Conservation (phyloP, 192 early-diverging fungal genomes). For the Podila horticola region DNA sequence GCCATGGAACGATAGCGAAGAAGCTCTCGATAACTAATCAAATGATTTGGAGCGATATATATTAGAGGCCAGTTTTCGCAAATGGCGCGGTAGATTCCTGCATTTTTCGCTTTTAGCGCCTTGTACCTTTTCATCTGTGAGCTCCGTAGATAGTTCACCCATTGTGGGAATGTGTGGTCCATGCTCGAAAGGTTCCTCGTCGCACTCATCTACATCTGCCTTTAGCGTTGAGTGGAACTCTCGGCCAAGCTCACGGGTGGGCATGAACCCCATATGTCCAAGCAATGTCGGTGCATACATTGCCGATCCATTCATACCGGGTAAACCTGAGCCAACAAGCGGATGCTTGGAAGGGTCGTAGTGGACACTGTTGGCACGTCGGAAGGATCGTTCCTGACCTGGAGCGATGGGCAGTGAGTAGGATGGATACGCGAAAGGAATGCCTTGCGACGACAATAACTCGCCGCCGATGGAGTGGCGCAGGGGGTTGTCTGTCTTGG, state of each 20-base stretch:
- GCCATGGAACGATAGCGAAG: constrained; percentile 48
- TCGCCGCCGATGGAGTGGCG: constrained; percentile 50
- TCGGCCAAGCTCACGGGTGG: constrained; percentile 14
- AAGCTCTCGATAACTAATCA: constrained; percentile 29
- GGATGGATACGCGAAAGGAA: constrained; percentile 20
- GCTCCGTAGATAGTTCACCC: constrained; percentile 15
- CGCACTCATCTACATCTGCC: constrained; percentile 30
- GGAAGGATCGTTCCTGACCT: constrained; percentile 19
- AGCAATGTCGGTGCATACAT: constrained; percentile 27
- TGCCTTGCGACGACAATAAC: constrained; percentile 33
- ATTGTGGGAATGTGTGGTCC: constrained; percentile 27
- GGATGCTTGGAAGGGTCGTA: constrained; percentile 38
- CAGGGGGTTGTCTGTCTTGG: constrained; percentile 34
- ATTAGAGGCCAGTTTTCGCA: background rate
- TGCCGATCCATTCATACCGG: constrained; percentile 4
- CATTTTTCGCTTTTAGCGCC: background rate
- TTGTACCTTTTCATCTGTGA: constrained; percentile 33
- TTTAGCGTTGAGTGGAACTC: constrained; percentile 9
- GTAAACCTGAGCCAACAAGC: constrained; percentile 5
- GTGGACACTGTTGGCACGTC: constrained; percentile 46
- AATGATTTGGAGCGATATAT: too few relatives aligned
- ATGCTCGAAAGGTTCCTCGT: constrained; percentile 30
- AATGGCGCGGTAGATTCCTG: background rate
- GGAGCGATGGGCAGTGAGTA: constrained; percentile 9
- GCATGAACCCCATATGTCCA: constrained; percentile 39